phyloP scores from a whole-genome alignment of 1,139 yeast species.

The Yamadazyma oceani region DNA sequence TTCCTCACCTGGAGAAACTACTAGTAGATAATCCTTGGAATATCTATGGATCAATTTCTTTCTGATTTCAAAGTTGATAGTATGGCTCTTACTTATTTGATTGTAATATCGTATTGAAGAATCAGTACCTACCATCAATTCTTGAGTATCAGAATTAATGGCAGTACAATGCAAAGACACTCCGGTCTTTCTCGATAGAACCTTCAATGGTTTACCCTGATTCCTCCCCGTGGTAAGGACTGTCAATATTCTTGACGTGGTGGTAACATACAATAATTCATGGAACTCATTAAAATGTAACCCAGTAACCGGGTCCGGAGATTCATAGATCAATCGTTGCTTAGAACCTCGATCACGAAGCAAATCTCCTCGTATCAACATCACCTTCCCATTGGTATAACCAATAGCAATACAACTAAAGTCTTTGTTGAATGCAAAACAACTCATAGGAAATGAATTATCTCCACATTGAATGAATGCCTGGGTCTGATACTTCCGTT shows the following conservation, averaged over 20 bases:
- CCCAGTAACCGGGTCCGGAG: constrained; percentile 79
- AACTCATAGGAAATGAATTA: constrained; percentile 73
- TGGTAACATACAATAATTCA: constrained; percentile 52
- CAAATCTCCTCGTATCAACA: constrained; percentile 84
- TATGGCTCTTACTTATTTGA: constrained; percentile 53
- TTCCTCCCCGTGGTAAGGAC: constrained; percentile 80
- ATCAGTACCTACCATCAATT: constrained; percentile 54
- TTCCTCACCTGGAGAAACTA: constrained; percentile 51
- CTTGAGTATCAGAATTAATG: constrained; percentile 33
- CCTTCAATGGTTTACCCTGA: constrained; percentile 62
- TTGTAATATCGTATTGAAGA: constrained; percentile 56
- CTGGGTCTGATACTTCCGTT: constrained; percentile 35
- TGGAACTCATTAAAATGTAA: constrained; percentile 53
- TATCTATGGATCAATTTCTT: constrained; percentile 54
- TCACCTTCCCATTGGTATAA: constrained; percentile 82
- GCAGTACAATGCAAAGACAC: constrained; percentile 70
- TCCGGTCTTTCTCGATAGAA: constrained; percentile 65
- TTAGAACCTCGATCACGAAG: constrained; percentile 87
- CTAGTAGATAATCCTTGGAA: constrained; percentile 48
- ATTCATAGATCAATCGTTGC: constrained; percentile 75
- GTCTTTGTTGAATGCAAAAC: constrained; percentile 56
- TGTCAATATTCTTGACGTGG: constrained; percentile 69
- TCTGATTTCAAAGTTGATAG: constrained; percentile 57
- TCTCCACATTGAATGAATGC: constrained; percentile 46
- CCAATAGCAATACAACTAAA: constrained; percentile 76